Conservation (phyloP, 768 basidiomycete species). For the Kwoniella botswanensis region DNA sequence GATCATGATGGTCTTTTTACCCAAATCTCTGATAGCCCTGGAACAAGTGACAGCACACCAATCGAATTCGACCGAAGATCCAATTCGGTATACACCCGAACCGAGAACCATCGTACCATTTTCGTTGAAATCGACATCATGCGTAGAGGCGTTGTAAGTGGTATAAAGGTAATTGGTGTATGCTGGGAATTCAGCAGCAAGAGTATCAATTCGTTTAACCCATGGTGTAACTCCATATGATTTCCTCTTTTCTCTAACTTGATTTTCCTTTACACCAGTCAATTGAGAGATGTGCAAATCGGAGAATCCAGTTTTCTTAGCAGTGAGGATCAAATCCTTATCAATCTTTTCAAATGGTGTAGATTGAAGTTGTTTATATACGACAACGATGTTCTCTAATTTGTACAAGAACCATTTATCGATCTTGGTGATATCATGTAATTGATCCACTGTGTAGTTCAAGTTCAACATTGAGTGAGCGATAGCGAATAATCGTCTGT, state of each 20-base stretch:
- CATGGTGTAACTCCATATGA: conserved; percentile 87
- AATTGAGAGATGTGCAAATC: conserved; percentile 90
- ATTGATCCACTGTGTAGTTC: conserved; percentile 82
- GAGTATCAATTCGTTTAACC: conserved; percentile 98
- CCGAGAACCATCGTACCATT: conserved; percentile 99
- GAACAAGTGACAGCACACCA: conserved; percentile 99
- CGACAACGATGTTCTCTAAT: conserved; percentile 96
- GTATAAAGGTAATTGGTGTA: conserved; percentile 99
- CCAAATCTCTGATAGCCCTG: conserved; percentile 85
- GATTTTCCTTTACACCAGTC: conserved; percentile 71
- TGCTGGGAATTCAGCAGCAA: conserved; percentile 97
- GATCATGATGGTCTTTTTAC: conserved; percentile 96
- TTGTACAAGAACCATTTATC: conserved; percentile 99
- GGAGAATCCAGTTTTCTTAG: conserved; percentile 95
- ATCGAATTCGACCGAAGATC: conserved; percentile 98
- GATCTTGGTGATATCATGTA: conserved; percentile 96
- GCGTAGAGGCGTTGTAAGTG: conserved; percentile 94
- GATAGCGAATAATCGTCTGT: conserved; percentile 94
- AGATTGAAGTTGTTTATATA: conserved; percentile 73
- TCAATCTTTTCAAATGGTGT: conserved; percentile 73
- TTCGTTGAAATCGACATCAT: conserved; percentile 94
- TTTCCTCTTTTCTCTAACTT: conserved; percentile 84
- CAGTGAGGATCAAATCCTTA: conserved; percentile 76
- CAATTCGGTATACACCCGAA: conserved; percentile 96
- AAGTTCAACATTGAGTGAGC: conserved; percentile 97